A percentile compares a stretch with the other conserved stretches of the same genome.
Conservation (phyloP, 805 yeast genomes). For the Ogataea angusta region DNA sequence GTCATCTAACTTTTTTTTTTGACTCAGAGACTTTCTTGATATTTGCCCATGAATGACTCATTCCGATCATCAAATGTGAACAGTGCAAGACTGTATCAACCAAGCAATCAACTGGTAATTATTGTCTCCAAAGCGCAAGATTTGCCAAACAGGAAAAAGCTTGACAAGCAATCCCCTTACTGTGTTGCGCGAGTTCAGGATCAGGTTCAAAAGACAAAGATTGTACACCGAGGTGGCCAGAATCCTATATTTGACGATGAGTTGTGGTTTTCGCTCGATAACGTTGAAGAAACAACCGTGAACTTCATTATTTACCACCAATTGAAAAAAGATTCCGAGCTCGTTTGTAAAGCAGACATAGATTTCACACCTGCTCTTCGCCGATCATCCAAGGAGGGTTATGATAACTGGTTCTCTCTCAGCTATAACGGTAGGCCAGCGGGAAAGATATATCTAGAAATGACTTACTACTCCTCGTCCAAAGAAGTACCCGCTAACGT, state of each 20-base stretch:
- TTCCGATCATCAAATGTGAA: neutral
- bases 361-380: conserved; percentile 72
- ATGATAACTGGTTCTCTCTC: conserved; percentile 81
- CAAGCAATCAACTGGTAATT: conserved; percentile 59
- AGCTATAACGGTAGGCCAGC: conserved; percentile 69
- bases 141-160: conserved; percentile 76
- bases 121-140: conserved; percentile 81
- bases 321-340: conserved; percentile 78
- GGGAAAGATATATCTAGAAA: conserved; percentile 84
- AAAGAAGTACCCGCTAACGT: conserved; percentile 31
- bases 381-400: conserved; percentile 67
- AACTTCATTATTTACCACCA: conserved; percentile 80
- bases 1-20: too few species aligned
- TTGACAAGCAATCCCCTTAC: conserved; percentile 94
- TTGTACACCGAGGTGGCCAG: conserved; percentile 88
- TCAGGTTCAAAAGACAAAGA: conserved; percentile 72
- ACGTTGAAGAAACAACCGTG: conserved; percentile 61
- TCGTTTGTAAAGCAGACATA: conserved; percentile 78
- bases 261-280: conserved; percentile 60
- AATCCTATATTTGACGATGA: conserved; percentile 84
- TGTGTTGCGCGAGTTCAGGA: conserved; percentile 79
- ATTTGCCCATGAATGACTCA: conserved; percentile 7
- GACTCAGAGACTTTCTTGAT: too few species aligned
- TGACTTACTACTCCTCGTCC: conserved; percentile 77
- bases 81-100: conserved; percentile 7